Conservation (phyloP, 176 grass and related monocot genomes). For the Areca catechu region DNA sequence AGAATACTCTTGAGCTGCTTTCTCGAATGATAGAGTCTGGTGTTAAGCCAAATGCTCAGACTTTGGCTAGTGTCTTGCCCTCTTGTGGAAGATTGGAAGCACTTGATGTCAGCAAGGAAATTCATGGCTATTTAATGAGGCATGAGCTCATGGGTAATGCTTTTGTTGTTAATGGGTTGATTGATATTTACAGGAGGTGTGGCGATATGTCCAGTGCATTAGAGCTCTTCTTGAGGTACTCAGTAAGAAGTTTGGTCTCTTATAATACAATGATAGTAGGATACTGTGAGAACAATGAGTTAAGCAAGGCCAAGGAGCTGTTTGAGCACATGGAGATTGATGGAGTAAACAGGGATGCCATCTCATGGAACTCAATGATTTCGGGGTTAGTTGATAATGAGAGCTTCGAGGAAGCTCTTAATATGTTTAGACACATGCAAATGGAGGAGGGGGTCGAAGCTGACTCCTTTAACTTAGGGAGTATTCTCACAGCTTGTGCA, state of each 20-base stretch:
- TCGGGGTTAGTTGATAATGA: constrained; percentile 27
- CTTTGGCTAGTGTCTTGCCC: constrained; percentile 22
- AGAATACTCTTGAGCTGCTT: constrained; percentile 21
- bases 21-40: constrained; percentile 14
- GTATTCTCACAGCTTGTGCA: constrained; percentile 17
- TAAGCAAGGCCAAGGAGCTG: constrained; percentile 18
- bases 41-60: constrained; percentile 24
- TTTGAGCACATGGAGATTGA: constrained; percentile 25
- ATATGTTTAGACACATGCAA: constrained; percentile 21
- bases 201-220: constrained; percentile 7
- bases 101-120: constrained; percentile 15
- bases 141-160: constrained; percentile 12
- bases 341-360: constrained; percentile 19
- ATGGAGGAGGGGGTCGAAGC: constrained; percentile 16
- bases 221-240: constrained; percentile 18
- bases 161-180: constrained; percentile 24
- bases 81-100: constrained; percentile 16
- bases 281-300: constrained; percentile 15
- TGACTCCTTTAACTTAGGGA: constrained; percentile 21
- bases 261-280: constrained; percentile 28
- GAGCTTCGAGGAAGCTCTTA: constrained; percentile 18
- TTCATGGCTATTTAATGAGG: constrained; percentile 24
- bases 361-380: constrained; percentile 30
- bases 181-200: constrained; percentile 26
- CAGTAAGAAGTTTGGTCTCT: constrained; percentile 13